Base-by-base conservation (phyloP, 2,329 filamentous ascomycete genomes). In the Dactylellina leptospora region DNA sequence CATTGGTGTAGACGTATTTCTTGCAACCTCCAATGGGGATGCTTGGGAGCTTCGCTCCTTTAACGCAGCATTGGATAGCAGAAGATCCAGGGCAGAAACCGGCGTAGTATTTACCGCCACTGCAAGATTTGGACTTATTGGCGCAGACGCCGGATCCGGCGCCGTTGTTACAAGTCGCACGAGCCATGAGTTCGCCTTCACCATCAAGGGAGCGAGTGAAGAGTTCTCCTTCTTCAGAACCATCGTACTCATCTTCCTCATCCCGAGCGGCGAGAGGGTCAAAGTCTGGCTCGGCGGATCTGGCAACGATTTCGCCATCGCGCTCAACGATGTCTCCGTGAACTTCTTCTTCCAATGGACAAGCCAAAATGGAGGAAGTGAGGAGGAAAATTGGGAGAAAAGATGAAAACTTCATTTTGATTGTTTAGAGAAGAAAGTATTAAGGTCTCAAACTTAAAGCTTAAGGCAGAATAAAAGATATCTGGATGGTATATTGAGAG, bases 1-100 rank as follows among this genome's bases (percentile, higher is more conserved):
- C 79, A 1, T 78, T 80, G 13, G 75, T 74, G 18, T 81, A 79
- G 6, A 81, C 77, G 22, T 79, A 78, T 45, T 77, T 63, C 77
- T 80, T 76, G 74, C 81, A 82, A 2, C 78, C 77, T 11, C 78
- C 77, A 11, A 77, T 62, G 6, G 81, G 81, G 60, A 81, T 78
- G 0, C 59, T 75, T 0, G 81, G 79, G 9, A 76, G 76, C 22
- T 60, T 36, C 33, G 81, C 79, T 10, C 80, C 80, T 40, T 80
- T 78, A 28, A 74, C 76, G 76, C 81, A 82, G 78, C 81, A 82
- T 71, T 80, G 78, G 75, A 82, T 79, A 69, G 77, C 76, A 2
- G 75, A 38, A 2, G 81, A 80, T 0, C 81, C 81, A 13, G 81
- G 80, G 48, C 81, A 82, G 47, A 78, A 77, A 36, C 56, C 72